A percentile compares a stretch with the other conserved stretches of the same genome.
phyloP scores from a whole-genome alignment of 2,329 filamentous ascomycete genomes.

The Beauveria bassiana region DNA sequence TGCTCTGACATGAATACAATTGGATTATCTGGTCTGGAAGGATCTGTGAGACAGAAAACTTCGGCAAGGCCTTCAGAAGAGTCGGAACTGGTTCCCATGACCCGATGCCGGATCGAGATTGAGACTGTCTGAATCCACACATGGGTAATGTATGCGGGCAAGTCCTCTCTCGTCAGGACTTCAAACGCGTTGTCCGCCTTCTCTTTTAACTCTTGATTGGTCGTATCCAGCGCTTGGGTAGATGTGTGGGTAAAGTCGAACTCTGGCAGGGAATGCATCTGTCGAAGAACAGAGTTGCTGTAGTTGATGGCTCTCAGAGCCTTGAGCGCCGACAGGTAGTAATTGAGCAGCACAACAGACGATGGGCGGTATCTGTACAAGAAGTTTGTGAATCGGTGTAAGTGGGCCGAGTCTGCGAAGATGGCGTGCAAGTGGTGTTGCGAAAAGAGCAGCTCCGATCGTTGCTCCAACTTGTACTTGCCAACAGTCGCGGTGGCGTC shows the following conservation, averaged over 20 bases:
- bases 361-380: conserved; percentile 50
- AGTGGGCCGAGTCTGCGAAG: conserved; percentile 53
- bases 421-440: conserved; percentile 57
- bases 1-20: conserved; percentile 72
- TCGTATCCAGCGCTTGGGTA: conserved; percentile 27
- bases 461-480: conserved; percentile 48
- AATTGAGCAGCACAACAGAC: conserved; percentile 59
- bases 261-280: conserved; percentile 10
- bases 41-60: conserved; percentile 69
- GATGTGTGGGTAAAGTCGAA: conserved; percentile 14
- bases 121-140: conserved; percentile 61
- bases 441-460: conserved; percentile 59
- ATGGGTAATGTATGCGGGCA: conserved; percentile 64
- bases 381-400: conserved; percentile 61
- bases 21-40: conserved; percentile 62
- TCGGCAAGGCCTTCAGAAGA: conserved; percentile 66
- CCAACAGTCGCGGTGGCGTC: conserved; percentile 4
- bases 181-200: conserved; percentile 58
- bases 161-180: conserved; percentile 54
- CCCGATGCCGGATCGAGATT: conserved; percentile 55
- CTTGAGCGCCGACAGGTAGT: conserved; percentile 66
- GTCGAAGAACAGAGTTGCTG: conserved; percentile 45
- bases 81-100: conserved; percentile 59
- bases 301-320: conserved; percentile 64
- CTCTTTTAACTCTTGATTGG: conserved; percentile 51